Base-by-base conservation (phyloP, 805 yeast genomes). In the Cyberlindnera americana region DNA sequence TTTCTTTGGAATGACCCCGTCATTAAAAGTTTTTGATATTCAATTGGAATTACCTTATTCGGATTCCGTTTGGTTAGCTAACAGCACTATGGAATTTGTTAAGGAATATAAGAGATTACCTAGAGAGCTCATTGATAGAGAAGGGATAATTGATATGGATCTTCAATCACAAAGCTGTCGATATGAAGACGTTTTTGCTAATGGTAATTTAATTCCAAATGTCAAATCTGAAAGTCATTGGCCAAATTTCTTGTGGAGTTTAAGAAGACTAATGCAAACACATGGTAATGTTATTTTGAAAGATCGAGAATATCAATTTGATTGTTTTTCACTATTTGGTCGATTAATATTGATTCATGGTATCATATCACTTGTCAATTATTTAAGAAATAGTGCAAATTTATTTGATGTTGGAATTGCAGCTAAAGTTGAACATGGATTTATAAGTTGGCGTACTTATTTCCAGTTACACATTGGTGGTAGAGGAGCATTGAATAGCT, bases 21-120 rank as follows among this genome's bases (percentile, higher is more conserved):
- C 61, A 21, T 35, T 71, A 13, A 64, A 73, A 1, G 61, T 65
- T 2, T 72, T 72, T 51, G 73, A 70, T 19, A 55, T 72, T 16
- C 64, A 67, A 17, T 43, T 70, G 14, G 76, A 70, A 28, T 51
- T 72, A 25, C 77, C 77, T 3, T 69, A 65, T 27, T 53, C 70
- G 1, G 77, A 72, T 43, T 59, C 66, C 3, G 67, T 69, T 16
- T 72, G 77, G 77, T 43, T 55, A 22, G 67, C 73, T 8, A 19
- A 40, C 1, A 49, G 48, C 35, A 49, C 57, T 0, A 13, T 29
- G 1, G 25, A 35, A 3, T 65, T 65, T 33, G 43, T 52, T 19
- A 28, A 38, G 6, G 59, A 56, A 31, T 60, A 54, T 34, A 29
- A 39, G 25, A 50, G 47, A 19, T 62, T 60, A 30, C 69, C 66